Conservation (phyloP, 1,139 yeast species). For the Debaryomyces fabryi region DNA sequence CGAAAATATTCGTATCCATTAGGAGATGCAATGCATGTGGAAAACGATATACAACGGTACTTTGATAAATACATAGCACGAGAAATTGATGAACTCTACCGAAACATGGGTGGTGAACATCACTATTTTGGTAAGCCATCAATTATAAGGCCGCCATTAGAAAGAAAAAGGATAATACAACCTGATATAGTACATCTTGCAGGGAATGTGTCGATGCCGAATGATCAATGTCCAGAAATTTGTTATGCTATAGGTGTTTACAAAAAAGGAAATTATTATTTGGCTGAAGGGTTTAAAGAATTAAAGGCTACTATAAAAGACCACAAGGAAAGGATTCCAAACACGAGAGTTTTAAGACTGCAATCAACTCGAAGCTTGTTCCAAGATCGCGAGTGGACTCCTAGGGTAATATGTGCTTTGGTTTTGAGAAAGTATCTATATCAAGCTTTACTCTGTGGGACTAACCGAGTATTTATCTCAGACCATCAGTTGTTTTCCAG, state of each 20-base stretch:
- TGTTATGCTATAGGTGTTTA: constrained; percentile 5
- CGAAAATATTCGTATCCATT: neutral
- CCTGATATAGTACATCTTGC: constrained; percentile 5
- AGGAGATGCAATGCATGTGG: constrained; percentile 5
- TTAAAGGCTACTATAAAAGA: neutral
- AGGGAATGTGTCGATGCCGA: neutral
- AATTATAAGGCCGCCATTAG: constrained; percentile 1
- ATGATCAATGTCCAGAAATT: neutral
- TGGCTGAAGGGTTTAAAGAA: neutral
- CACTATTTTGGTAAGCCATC: constrained; percentile 1
- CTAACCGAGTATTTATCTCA: neutral
- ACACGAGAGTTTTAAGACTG: neutral
- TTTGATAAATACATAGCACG: neutral
- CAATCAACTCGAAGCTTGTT: neutral
- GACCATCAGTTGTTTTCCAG: too few relatives aligned
- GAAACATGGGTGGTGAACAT: neutral
- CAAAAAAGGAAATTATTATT: neutral
- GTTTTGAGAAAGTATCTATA: neutral
- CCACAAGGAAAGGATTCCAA: neutral
- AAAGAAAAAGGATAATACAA: neutral
- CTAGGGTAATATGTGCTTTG: neutral
- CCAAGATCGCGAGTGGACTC: neutral
- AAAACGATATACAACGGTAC: constrained; percentile 4
- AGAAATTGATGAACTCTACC: constrained; percentile 1
- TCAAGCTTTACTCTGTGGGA: neutral